Percentiles rank a stretch among this genome's conserved stretches.
Evolutionary conservation across 441 rosid species (phyloP).

Genomic region (Pelargonium citronellum): DNA sequence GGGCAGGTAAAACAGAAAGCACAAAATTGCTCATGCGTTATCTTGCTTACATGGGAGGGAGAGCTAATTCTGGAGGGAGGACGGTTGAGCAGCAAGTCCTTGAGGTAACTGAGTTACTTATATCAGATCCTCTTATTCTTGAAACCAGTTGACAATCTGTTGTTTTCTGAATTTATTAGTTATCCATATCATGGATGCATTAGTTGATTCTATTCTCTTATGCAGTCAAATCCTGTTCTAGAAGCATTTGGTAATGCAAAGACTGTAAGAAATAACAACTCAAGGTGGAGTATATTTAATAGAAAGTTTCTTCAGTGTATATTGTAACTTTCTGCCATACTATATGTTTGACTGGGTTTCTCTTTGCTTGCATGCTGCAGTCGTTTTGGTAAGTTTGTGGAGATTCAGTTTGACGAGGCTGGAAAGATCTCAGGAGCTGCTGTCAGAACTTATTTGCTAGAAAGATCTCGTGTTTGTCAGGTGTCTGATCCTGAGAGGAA

Average conservation of each 20-base stretch:
- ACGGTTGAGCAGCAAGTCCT: constrained; percentile 80
- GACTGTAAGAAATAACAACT: constrained; percentile 98
- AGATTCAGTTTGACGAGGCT: constrained; percentile 55
- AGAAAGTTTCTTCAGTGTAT: neutral
- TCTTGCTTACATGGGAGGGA: constrained; percentile 72
- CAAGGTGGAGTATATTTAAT: constrained; percentile 59
- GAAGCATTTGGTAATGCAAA: constrained; percentile 99
- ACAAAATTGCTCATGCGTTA: constrained; percentile 74
- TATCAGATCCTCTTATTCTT: neutral
- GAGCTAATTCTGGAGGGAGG: constrained; percentile 40
- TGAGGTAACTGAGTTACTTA: constrained; percentile 27
- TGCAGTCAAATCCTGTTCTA: constrained; percentile 98
- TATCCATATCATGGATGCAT: constrained; percentile 5
- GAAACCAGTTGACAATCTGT: constrained; percentile 6
- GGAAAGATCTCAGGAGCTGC: constrained; percentile 80
- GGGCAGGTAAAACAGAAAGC: constrained; percentile 82
- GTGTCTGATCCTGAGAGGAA: constrained; percentile 82
- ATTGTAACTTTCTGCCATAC: neutral
- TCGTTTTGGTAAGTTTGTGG: constrained; percentile 83
- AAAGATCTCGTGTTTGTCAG: constrained; percentile 78
- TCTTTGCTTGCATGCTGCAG: constrained; percentile 23
- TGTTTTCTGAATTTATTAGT: constrained; percentile 4
- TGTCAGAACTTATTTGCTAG: constrained; percentile 65
- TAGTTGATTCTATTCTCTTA: constrained; percentile 21
- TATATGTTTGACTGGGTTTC: neutral